Evolutionary conservation across 805 yeast genomes (phyloP).

Genomic region (Isabelozyma pseudorhagii): DNA sequence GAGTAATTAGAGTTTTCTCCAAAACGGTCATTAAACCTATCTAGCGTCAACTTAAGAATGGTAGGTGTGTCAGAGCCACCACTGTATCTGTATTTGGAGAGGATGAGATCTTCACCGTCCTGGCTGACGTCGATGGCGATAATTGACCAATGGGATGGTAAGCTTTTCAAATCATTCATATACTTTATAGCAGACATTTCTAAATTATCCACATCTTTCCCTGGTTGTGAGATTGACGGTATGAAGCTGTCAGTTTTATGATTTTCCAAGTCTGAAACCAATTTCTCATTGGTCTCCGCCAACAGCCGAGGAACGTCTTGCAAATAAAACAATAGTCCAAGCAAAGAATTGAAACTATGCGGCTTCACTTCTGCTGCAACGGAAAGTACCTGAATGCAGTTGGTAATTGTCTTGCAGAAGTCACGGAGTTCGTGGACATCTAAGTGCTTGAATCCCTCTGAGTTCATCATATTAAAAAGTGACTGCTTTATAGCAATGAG

Average conservation of each 20-base stretch:
- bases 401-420: neutral
- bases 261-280: neutral
- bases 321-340: neutral
- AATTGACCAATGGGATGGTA: slow-evolving; percentile 46
- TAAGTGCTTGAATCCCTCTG: neutral
- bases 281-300: neutral
- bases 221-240: neutral
- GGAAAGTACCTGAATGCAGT: neutral
- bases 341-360: neutral
- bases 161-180: neutral
- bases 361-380: neutral
- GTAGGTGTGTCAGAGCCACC: neutral
- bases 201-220: neutral
- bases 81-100: slow-evolving; percentile 41
- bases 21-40: neutral
- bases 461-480: neutral
- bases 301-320: neutral
- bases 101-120: slow-evolving; percentile 52
- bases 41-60: neutral
- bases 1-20: neutral
- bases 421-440: neutral
- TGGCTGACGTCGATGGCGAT: slow-evolving; percentile 61
- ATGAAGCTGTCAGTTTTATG: neutral
- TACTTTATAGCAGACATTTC: neutral
- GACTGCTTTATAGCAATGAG: neutral